A percentile compares a stretch with the other conserved stretches of the same genome.
Evolutionary conservation across 306 rosid genomes (phyloP).

Genomic region (Quillaja saponaria): DNA sequence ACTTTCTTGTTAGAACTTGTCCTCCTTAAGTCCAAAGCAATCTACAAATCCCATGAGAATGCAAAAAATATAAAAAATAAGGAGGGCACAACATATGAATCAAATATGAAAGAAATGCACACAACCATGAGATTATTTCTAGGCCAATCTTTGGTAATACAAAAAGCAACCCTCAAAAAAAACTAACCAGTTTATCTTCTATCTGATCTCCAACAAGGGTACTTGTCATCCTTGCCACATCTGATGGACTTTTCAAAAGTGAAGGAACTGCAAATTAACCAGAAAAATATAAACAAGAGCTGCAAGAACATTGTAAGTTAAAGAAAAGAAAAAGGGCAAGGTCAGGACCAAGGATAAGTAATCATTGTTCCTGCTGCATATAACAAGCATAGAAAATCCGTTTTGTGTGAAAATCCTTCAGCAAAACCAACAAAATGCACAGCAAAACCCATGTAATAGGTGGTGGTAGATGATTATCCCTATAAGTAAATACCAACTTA

Average conservation of each 20-base stretch:
- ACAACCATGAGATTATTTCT: neutral
- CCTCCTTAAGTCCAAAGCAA: conserved; percentile 53
- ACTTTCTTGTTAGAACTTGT: conserved; percentile 53
- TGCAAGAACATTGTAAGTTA: conserved; percentile 4
- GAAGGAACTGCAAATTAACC: conserved; percentile 56
- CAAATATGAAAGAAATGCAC: neutral
- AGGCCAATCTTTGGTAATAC: neutral
- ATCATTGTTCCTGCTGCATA: neutral
- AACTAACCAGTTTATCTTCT: conserved; percentile 72
- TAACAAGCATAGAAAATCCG: too few relatives aligned
- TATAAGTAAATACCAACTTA: neutral
- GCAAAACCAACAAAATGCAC: too few relatives aligned
- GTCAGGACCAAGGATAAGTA: neutral
- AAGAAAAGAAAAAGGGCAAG: neutral
- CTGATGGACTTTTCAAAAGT: conserved; percentile 61
- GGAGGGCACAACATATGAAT: conserved; percentile 15
- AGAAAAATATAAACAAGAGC: conserved; percentile 22
- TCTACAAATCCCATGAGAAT: conserved; percentile 40
- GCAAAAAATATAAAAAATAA: conserved; percentile 31
- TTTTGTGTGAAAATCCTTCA: too few relatives aligned
- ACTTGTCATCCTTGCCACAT: conserved; percentile 47
- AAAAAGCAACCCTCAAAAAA: conserved; percentile 20
- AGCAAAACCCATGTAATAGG: neutral
- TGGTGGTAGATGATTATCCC: too few relatives aligned
- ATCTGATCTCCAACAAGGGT: conserved; percentile 56